Base-by-base conservation (phyloP, 2,329 filamentous ascomycete genomes). In the Penicillium italicum region DNA sequence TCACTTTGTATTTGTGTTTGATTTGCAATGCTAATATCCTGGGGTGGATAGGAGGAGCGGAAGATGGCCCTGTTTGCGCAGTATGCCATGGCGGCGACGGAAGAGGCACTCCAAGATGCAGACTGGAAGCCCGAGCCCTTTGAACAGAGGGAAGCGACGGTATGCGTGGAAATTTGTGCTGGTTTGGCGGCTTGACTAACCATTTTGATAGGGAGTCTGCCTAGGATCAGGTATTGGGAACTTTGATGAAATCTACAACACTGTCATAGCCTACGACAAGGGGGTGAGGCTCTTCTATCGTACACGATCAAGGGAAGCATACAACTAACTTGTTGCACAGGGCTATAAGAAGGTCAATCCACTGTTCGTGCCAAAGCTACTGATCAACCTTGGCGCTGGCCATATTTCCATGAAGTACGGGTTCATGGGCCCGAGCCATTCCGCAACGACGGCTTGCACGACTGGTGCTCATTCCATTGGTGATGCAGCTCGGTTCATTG, bases 141-240 rank as follows among this genome's bases (percentile, higher is more conserved):
- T 18, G 80, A 85, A 24, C 84, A 92, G 55, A 80, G 82, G 24
- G 89, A 96, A 68, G 81, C 81, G 52, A 96, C 92, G 0, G 83
- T 85, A 74, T 49, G 74, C 59, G 28, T 26, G n/a, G 12, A 11
- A 20, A 7, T 8, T 12, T 41, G 57, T 36, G 60, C 41, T 60
- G 14, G 44, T 28, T n/a, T 22, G 16, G 8, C 5, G 3, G 20
- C 10, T 24, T 7, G 28, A n/a, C 28, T 42, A 14, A 50, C 5
- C 4, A 34, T 16, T 5, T n/a, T 7, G 12, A 41, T 56, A 84
- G 82, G 94, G 94, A 0, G 89, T 99, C 1, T 96, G 93, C 67
- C 80, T 99, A 38, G 94, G 94, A 2, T 97, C 93, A 62, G 94
- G 94, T 1, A 97, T 99, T 66, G 94, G 94, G 16, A 97, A 94